phyloP scores from a whole-genome alignment of 2,329 filamentous ascomycete genomes.

The Penicillium sp. region DNA sequence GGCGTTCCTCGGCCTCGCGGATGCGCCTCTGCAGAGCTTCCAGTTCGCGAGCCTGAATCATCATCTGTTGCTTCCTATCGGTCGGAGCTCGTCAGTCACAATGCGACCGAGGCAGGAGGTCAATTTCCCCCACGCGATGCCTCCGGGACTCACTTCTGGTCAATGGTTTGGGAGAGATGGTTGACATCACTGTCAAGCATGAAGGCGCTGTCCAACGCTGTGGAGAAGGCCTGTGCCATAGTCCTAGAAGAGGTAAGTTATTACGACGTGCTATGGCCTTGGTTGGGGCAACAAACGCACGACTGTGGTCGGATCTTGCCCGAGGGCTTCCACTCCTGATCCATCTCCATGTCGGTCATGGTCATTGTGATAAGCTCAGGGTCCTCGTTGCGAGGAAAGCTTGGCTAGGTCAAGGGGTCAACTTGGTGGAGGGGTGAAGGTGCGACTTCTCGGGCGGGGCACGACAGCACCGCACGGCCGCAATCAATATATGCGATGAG shows the following conservation, averaged over 20 bases:
- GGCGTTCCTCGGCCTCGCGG: conserved; percentile 78
- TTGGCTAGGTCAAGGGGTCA: not conserved
- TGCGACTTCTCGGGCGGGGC: conserved; percentile 11
- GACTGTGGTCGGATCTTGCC: conserved; percentile 75
- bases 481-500: conserved; percentile 11
- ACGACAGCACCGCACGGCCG: conserved; percentile 13
- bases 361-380: not conserved
- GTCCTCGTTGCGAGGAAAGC: not conserved
- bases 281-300: conserved; percentile 56
- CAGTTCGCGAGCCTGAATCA: conserved; percentile 74
- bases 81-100: not conserved
- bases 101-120: conserved; percentile 19
- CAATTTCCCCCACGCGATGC: not conserved
- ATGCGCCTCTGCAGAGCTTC: conserved; percentile 82
- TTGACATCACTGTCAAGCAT: conserved; percentile 78
- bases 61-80: conserved; percentile 75
- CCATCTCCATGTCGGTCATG: conserved; percentile 67
- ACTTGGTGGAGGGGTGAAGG: conserved; percentile 8
- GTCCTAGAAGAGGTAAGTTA: conserved; percentile 60
- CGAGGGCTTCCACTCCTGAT: conserved; percentile 80
- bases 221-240: conserved; percentile 82
- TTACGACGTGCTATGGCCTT: not conserved
- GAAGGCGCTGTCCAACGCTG: conserved; percentile 85
- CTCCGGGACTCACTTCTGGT: conserved; percentile 69
- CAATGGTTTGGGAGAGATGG: conserved; percentile 72